A percentile compares a stretch with the other conserved stretches of the same genome.
phyloP scores from a whole-genome alignment of 2,329 filamentous ascomycete genomes.

The Colletotrichum neosansevieriae region DNA sequence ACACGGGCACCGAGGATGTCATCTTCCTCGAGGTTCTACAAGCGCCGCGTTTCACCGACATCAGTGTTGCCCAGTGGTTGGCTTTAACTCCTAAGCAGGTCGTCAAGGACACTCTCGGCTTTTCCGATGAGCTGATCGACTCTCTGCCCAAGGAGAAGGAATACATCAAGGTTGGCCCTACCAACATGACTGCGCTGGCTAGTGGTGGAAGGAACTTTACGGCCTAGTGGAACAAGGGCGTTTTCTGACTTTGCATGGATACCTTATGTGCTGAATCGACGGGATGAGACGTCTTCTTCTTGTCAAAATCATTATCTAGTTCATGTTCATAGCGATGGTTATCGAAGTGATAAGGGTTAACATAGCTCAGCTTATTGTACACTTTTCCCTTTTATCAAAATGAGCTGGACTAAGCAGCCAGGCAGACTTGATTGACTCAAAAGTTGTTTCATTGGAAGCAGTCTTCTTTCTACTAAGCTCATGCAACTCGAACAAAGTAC shows the following conservation, averaged over 20 bases:
- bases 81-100: constrained; percentile 69
- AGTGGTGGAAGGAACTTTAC: constrained; percentile 11
- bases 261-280: not conserved
- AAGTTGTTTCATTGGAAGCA: too few species aligned
- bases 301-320: too few species aligned
- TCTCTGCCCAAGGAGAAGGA: constrained; percentile 56
- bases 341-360: too few species aligned
- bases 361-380: too few species aligned
- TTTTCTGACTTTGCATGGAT: not conserved
- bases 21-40: constrained; percentile 71
- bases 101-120: constrained; percentile 66
- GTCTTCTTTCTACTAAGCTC: not conserved
- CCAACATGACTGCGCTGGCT: constrained; percentile 50
- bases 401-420: too few species aligned
- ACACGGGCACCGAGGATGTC: constrained; percentile 68
- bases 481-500: constrained; percentile 5
- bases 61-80: constrained; percentile 69
- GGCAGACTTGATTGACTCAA: too few species aligned
- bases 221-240: not conserved
- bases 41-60: constrained; percentile 63
- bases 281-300: too few species aligned
- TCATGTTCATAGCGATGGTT: too few species aligned
- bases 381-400: too few species aligned
- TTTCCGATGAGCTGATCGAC: constrained; percentile 52
- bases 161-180: constrained; percentile 55